phyloP scores from a whole-genome alignment of 768 basidiomycete genomes.

The Kwoniella dendrophila region DNA sequence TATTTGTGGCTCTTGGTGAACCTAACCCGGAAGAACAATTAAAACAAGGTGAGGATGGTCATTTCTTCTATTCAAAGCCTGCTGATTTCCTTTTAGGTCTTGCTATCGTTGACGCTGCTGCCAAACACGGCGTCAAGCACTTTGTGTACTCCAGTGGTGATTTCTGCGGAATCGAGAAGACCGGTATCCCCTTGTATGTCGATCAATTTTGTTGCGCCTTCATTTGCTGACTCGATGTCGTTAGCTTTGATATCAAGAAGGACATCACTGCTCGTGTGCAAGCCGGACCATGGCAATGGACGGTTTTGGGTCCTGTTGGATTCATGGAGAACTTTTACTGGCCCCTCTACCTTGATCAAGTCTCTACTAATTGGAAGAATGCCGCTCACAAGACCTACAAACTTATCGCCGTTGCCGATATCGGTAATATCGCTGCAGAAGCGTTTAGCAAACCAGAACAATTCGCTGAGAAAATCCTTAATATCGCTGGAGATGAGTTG shows the following conservation, averaged over 20 bases:
- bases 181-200: slow-evolving; percentile 13
- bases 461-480: slow-evolving; percentile 11
- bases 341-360: slow-evolving; percentile 13
- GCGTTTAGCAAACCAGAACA: slow-evolving; percentile 17
- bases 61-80: background rate
- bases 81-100: slow-evolving; percentile 6
- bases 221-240: background rate
- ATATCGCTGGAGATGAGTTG: slow-evolving; percentile 19
- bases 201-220: background rate
- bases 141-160: slow-evolving; percentile 27
- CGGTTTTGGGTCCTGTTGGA: slow-evolving; percentile 22
- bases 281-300: slow-evolving; percentile 11
- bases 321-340: slow-evolving; percentile 25
- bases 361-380: slow-evolving; percentile 18
- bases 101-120: slow-evolving; percentile 20
- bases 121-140: slow-evolving; percentile 25
- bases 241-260: slow-evolving; percentile 24
- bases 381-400: slow-evolving; percentile 10
- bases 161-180: slow-evolving; percentile 11
- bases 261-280: slow-evolving; percentile 10
- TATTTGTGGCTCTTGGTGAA: slow-evolving; percentile 12
- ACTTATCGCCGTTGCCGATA: slow-evolving; percentile 19
- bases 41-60: slow-evolving; percentile 7
- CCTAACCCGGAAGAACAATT: slow-evolving; percentile 4
- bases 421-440: slow-evolving; percentile 19